These are phyloP conservation scores for Exophiala sideris DNA, from an alignment of 2,329 filamentous ascomycete genomes.

Conservation along the genomic window DNA sequence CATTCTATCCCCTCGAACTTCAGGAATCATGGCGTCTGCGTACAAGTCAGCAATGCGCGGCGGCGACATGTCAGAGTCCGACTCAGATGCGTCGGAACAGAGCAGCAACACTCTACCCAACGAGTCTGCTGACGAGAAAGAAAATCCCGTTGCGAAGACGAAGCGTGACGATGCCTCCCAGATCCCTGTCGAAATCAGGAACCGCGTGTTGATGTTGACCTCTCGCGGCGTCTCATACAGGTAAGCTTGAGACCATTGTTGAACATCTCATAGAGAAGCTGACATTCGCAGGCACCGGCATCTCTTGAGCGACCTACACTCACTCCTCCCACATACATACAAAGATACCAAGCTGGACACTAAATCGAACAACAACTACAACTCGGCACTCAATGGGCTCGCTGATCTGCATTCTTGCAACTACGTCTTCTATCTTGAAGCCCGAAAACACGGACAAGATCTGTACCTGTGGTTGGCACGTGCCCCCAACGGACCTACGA, in stretches of 20 bases:
- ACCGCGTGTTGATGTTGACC: slow-evolving; percentile 79
- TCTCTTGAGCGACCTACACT: slow-evolving; percentile 81
- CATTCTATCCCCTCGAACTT: neutral
- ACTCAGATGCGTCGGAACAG: slow-evolving; percentile 22
- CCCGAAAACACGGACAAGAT: slow-evolving; percentile 81
- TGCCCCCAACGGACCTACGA: slow-evolving; percentile 75
- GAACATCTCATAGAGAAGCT: neutral
- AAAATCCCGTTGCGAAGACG: slow-evolving; percentile 55
- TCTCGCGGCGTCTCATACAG: slow-evolving; percentile 88
- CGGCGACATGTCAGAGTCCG: slow-evolving; percentile 25
- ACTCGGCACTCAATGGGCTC: slow-evolving; percentile 73
- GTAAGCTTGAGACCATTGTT: slow-evolving; percentile 44
- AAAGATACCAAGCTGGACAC: slow-evolving; percentile 97
- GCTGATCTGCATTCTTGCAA: slow-evolving; percentile 86
- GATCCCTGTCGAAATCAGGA: slow-evolving; percentile 36
- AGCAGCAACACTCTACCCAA: slow-evolving; percentile 42
- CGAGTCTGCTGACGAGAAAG: slow-evolving; percentile 42
- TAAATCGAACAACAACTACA: slow-evolving; percentile 65
- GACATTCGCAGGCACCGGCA: slow-evolving; percentile 71
- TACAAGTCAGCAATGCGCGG: slow-evolving; percentile 50
- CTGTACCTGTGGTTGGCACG: slow-evolving; percentile 92
- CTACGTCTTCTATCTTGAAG: slow-evolving; percentile 92
- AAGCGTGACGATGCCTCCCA: slow-evolving; percentile 20
- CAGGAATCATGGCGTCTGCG: slow-evolving; percentile 50
- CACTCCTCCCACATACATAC: slow-evolving; percentile 83